Percentiles rank a stretch among this genome's conserved stretches.
phyloP scores from a whole-genome alignment of 192 early-diverging fungal species.

The Coemansia sp. region DNA sequence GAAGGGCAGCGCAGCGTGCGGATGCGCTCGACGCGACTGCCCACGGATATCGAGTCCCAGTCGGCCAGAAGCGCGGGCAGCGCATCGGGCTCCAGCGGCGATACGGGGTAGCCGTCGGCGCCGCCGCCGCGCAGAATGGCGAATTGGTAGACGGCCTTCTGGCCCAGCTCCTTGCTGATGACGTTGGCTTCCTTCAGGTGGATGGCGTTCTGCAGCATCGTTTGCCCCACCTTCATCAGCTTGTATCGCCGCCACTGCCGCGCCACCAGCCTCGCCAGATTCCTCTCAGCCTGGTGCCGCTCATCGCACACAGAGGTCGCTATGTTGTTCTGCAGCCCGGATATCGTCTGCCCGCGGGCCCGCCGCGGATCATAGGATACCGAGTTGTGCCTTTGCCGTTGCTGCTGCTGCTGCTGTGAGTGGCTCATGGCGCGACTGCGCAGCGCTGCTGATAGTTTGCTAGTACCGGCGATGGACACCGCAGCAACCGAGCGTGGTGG shows the following conservation, averaged over 20 bases:
- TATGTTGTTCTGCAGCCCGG: background rate
- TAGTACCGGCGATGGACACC: background rate
- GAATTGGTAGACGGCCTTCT: constrained; percentile 82
- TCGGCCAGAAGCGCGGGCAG: constrained; percentile 39
- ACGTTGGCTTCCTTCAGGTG: constrained; percentile 91
- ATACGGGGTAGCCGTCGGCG: constrained; percentile 26
- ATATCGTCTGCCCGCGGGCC: constrained; percentile 29
- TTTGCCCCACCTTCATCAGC: constrained; percentile 63
- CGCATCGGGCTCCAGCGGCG: constrained; percentile 51
- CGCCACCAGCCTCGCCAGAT: constrained; percentile 24
- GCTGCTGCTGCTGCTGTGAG: constrained; percentile 5
- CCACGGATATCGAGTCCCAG: constrained; percentile 32
- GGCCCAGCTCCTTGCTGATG: constrained; percentile 80
- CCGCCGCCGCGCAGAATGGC: constrained; percentile 66
- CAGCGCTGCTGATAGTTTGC: constrained; percentile 14
- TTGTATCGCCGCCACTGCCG: constrained; percentile 52
- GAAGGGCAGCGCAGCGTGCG: constrained; percentile 17
- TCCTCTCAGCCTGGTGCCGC: background rate
- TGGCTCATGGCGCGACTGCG: constrained; percentile 13
- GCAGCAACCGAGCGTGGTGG: background rate
- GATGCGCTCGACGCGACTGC: background rate
- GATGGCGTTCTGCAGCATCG: constrained; percentile 66
- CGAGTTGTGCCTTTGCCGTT: constrained; percentile 25
- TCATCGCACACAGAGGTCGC: background rate
- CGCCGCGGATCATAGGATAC: constrained; percentile 7